Evolutionary conservation across 371 early-diverging fungal genomes (phyloP).

Genomic region (Dichotomocladium elegans): DNA sequence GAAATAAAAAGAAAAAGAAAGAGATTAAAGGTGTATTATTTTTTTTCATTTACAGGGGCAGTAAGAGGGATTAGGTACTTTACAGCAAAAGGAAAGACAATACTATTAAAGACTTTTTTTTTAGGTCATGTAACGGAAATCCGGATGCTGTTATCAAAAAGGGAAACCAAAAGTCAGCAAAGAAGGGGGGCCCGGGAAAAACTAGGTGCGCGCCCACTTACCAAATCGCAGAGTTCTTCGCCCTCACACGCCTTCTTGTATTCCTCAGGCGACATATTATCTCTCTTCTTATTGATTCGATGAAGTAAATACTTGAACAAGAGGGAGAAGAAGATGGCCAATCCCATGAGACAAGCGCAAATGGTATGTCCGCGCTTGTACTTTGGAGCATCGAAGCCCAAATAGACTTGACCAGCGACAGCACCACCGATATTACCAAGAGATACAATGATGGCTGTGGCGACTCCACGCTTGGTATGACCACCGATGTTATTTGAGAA

Average conservation of each 20-base stretch:
- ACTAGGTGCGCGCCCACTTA: conserved; percentile 12
- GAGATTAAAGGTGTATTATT: too few species aligned
- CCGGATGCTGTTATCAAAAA: conserved; percentile 42
- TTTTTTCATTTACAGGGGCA: too few species aligned
- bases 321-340: conserved; percentile 30
- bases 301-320: conserved; percentile 37
- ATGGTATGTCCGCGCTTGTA: conserved; percentile 49
- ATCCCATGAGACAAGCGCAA: conserved; percentile 39
- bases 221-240: conserved; percentile 49
- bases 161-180: too few species aligned
- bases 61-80: too few species aligned
- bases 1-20: too few species aligned
- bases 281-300: conserved; percentile 51
- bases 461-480: conserved; percentile 62
- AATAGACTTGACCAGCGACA: conserved; percentile 61
- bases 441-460: conserved; percentile 54
- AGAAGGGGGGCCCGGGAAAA: too few species aligned
- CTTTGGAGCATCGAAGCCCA: conserved; percentile 52
- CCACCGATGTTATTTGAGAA: conserved; percentile 62
- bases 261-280: conserved; percentile 52
- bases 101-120: too few species aligned
- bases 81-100: too few species aligned
- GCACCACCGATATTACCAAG: conserved; percentile 55
- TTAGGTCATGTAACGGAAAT: conserved; percentile 52
- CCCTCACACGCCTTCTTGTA: conserved; percentile 39